Evolutionary conservation across 768 basidiomycete genomes (phyloP).

Genomic region (Pleurotus citrinopileatus): DNA sequence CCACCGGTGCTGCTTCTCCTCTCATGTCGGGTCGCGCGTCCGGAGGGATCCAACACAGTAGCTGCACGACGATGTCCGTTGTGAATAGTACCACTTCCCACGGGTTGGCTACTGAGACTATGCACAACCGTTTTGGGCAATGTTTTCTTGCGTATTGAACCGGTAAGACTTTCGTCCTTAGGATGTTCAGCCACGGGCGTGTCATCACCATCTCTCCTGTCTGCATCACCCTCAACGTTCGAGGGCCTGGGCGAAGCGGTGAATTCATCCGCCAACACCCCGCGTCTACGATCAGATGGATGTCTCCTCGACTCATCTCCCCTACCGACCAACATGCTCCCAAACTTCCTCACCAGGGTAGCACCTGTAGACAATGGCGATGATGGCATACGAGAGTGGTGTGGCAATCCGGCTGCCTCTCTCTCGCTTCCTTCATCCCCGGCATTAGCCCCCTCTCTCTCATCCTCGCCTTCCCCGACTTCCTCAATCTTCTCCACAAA

Average conservation of each 20-base stretch:
- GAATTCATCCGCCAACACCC: conserved; percentile 47
- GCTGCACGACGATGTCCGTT: conserved; percentile 68
- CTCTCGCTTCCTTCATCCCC: conserved; percentile 24
- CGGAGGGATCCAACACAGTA: conserved; percentile 70
- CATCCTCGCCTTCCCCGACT: conserved; percentile 26
- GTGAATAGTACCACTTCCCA: conserved; percentile 31
- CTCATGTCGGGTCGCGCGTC: conserved; percentile 62
- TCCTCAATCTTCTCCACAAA: conserved; percentile 45
- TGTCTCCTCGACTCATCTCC: conserved; percentile 40
- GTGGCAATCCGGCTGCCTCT: conserved; percentile 19
- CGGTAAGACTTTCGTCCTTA: conserved; percentile 15
- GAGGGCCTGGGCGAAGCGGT: conserved; percentile 32
- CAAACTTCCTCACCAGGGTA: conserved; percentile 76
- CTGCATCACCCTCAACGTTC: conserved; percentile 31
- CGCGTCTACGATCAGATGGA: conserved; percentile 38
- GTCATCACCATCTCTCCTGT: conserved; percentile 23
- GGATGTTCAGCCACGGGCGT: conserved; percentile 13
- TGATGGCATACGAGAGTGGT: conserved; percentile 17
- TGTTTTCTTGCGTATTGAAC: conserved; percentile 9
- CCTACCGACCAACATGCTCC: conserved; percentile 58
- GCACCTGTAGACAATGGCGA: conserved; percentile 54
- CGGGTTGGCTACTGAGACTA: conserved; percentile 50
- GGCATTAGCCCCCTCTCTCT: conserved; percentile 26
- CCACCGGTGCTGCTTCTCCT: conserved; percentile 77
- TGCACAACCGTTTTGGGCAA: conserved; percentile 25